phyloP scores from a whole-genome alignment of 1,284 basidiomycete species.

The Kalmanozyma brasiliensis region DNA sequence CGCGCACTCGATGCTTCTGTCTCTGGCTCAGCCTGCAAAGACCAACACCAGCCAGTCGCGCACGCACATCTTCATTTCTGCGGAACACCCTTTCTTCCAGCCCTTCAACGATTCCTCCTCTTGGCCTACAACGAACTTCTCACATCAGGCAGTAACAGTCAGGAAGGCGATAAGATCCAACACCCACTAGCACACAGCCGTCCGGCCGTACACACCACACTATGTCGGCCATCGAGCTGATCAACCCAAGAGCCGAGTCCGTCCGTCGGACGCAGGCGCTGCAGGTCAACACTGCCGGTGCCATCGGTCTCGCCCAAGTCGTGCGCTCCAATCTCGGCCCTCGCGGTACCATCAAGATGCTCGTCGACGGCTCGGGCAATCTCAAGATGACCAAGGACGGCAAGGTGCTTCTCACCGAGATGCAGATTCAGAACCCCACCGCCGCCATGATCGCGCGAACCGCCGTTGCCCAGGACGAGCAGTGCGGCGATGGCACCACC shows the following conservation, averaged over 20 bases:
- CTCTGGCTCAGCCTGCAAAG: constrained; percentile 8
- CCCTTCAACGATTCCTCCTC: not conserved
- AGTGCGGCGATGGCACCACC: constrained; percentile 98
- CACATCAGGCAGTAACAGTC: no score
- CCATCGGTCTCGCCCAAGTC: constrained; percentile 95
- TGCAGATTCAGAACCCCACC: constrained; percentile 98
- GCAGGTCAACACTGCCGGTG: constrained; percentile 84
- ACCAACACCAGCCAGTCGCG: constrained; percentile 16
- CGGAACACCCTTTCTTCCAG: not conserved
- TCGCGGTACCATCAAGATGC: constrained; percentile 88
- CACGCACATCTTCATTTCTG: constrained; percentile 3
- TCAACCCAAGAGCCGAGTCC: constrained; percentile 79
- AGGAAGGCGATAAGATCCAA: no score
- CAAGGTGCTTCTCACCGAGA: constrained; percentile 97
- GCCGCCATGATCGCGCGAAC: constrained; percentile 99
- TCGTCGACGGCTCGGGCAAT: constrained; percentile 98
- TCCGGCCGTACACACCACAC: no score
- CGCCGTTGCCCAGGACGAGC: constrained; percentile 97
- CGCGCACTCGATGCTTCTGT: not conserved
- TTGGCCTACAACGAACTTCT: no score
- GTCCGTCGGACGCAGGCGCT: constrained; percentile 90
- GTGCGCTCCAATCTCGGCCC: constrained; percentile 95
- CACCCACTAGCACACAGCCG: not conserved
- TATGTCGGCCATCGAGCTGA: constrained; percentile 67
- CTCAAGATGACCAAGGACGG: constrained; percentile 99